phyloP scores from a whole-genome alignment of 108 stramenopile genomes.

The Conticribra weissflogii region DNA sequence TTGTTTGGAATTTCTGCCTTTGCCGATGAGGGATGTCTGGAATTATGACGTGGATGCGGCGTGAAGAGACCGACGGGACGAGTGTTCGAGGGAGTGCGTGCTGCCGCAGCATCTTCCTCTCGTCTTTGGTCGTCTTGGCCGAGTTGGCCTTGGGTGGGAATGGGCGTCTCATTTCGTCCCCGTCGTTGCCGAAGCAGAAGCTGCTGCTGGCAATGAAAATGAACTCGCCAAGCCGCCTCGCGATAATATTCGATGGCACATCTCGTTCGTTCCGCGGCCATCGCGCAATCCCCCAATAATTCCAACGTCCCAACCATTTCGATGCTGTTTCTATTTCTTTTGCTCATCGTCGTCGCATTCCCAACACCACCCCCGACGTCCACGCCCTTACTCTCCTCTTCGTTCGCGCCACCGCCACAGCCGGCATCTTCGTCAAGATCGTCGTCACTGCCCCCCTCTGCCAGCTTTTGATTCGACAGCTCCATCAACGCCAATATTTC shows the following conservation, averaged over 20 bases:
- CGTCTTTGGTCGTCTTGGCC: not conserved
- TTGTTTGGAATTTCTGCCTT: too few relatives aligned
- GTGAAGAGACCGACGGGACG: not conserved
- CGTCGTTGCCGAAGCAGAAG: too few relatives aligned
- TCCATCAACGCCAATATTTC: slow-evolving; percentile 76
- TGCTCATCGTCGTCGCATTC: too few relatives aligned
- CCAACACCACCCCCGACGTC: too few relatives aligned
- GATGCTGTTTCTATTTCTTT: too few relatives aligned
- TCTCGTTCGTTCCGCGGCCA: slow-evolving; percentile 49
- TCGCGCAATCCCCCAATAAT: slow-evolving; percentile 77
- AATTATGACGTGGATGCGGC: not conserved
- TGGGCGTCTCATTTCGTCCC: too few relatives aligned
- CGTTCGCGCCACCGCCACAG: too few relatives aligned
- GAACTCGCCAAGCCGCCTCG: slow-evolving; percentile 32
- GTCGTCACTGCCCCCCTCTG: not conserved
- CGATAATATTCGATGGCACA: slow-evolving; percentile 74
- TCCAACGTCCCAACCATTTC: slow-evolving; percentile 42
- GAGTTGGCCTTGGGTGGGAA: too few relatives aligned
- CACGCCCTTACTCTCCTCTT: slow-evolving; percentile 18
- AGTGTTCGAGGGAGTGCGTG: not conserved
- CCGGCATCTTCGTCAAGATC: not conserved
- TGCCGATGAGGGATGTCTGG: too few relatives aligned
- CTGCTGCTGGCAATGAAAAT: not conserved
- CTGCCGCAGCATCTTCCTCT: not conserved
- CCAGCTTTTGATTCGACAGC: slow-evolving; percentile 36